Evolutionary conservation across 495 filamentous ascomycete genomes (phyloP), one percentile per base, ranked within the genome.

Genomic region (Penicillium simplicissimum): DNA sequence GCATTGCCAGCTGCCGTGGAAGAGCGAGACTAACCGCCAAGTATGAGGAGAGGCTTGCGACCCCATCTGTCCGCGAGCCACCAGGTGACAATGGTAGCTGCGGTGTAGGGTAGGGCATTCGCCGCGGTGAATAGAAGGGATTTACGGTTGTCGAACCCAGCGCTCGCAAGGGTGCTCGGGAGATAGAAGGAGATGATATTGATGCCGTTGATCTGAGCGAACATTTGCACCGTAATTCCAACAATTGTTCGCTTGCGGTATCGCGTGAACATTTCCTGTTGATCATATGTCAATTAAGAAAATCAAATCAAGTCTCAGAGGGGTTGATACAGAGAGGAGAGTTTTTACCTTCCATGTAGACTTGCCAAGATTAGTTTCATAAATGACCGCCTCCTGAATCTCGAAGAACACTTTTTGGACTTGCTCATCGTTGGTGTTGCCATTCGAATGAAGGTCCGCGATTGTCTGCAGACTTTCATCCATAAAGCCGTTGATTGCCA

Each of bases 401-500:
- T 42, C 40, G n/a, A 19, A 42, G 40, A 42, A 42, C n/a, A 19
- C 40, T 19, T 42, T 42, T 17, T 42, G 40, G 2, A 42, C 40
- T 42, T 42, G 40, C n/a, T 42, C 40, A 42, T 42, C 40, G n/a
- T 42, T 17, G n/a, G 40, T 42, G 40, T 42, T 42, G n/a, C 40
- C 40, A 42, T 42, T 42, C 3, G 40, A 42, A 19, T 42, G 40
- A 10, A 42, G 40, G 14, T 42, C 40, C 6, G 40, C n/a, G n/a
- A 42, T 42, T 17, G 40, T 42, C 9, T 42, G 40, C 40, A 42
- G n/a, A 42, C 40, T 19, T 17, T 42, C 40, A 10, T 42, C n/a
- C 40, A 42, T 42, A 17, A 42, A 19, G 40, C 40, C 40, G 19
- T 42, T 42, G 40, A 42, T 42, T 19, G 40, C 40, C 1, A 42